Conservation (phyloP, 139 green algal species). For the Nannochloris sp. region DNA sequence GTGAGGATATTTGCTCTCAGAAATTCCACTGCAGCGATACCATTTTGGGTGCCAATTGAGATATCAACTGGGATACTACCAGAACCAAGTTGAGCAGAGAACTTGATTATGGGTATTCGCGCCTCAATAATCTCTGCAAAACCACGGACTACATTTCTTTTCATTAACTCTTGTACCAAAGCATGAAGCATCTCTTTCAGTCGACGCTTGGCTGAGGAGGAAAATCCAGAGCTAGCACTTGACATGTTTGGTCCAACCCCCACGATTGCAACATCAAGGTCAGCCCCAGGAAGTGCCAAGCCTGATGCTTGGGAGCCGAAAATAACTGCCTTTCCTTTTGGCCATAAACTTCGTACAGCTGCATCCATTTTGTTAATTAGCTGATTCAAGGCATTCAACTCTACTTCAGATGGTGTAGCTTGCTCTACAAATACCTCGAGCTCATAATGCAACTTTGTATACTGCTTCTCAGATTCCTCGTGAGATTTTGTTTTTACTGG, state of each 20-base stretch:
- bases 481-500: neutral
- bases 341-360: slow-evolving; percentile 39
- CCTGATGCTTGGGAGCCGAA: slow-evolving; percentile 61
- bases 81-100: slow-evolving; percentile 10
- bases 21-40: slow-evolving; percentile 43
- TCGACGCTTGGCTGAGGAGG: slow-evolving; percentile 6
- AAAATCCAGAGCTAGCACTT: slow-evolving; percentile 27
- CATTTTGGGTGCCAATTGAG: slow-evolving; percentile 57
- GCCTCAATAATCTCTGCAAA: slow-evolving; percentile 36
- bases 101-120: slow-evolving; percentile 71
- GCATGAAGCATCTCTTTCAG: slow-evolving; percentile 23
- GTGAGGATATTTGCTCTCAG: slow-evolving; percentile 37
- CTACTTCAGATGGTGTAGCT: slow-evolving; percentile 21
- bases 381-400: slow-evolving; percentile 4
- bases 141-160: slow-evolving; percentile 4
- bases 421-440: slow-evolving; percentile 38
- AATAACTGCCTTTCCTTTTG: slow-evolving; percentile 34
- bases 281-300: slow-evolving; percentile 57
- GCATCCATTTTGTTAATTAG: slow-evolving; percentile 26
- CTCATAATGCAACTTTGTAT: slow-evolving; percentile 39
- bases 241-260: slow-evolving; percentile 24
- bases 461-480: neutral
- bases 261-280: slow-evolving; percentile 65
- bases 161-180: slow-evolving; percentile 24
- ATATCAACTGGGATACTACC: slow-evolving; percentile 49